Evolutionary conservation across 148 eudicot genomes (phyloP), one percentile per base, ranked within the genome.

Genomic region (Amaranthus palmeri): DNA sequence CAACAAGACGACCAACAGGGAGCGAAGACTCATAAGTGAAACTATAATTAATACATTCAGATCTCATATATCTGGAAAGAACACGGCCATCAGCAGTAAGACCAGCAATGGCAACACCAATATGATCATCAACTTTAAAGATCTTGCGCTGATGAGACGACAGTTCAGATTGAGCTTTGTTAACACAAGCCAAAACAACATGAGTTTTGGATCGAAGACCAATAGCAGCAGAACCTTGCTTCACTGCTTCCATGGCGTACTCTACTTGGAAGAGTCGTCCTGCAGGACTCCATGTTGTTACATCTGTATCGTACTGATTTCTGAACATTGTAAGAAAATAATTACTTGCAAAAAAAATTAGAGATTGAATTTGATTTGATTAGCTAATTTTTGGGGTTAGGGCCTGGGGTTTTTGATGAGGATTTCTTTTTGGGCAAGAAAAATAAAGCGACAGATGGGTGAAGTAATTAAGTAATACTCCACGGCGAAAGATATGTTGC

Each of bases 161-260:
- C 4, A 95, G 96, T 78, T 95, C 93, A 0, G 93, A 88, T 15
- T 88, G 92, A 8, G 99, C 85, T 83, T 95, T 92, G 84, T 95
- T 95, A 10, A 95, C 96, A 52, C 81, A 83, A 0, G 85, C 99
- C 4, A 95, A 69, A 4, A 95, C 88, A 15, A 88, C 93, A 73
- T 95, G 97, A 40, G 86, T 76, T 77, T 92, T 95, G 52, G 97
- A 95, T 85, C 99, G 86, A 70, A 95, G 87, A 0, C 97, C 99
- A 8, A 95, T 87, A 0, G 99, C 96, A 0, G 97, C 99, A 3
- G 99, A 90, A 6, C 99, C 99, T 72, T 95, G 99, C 78, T 95
- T 92, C 67, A 95, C 99, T 1, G 99, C 97, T 73, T 95, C 99
- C 99, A 95, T 95, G n/a, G 97, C 97, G 88, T 92, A 95, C 58